A percentile compares a stretch with the other conserved stretches of the same genome.
Evolutionary conservation across 805 yeast species (phyloP).

Genomic region (Yarrowia bubula): DNA sequence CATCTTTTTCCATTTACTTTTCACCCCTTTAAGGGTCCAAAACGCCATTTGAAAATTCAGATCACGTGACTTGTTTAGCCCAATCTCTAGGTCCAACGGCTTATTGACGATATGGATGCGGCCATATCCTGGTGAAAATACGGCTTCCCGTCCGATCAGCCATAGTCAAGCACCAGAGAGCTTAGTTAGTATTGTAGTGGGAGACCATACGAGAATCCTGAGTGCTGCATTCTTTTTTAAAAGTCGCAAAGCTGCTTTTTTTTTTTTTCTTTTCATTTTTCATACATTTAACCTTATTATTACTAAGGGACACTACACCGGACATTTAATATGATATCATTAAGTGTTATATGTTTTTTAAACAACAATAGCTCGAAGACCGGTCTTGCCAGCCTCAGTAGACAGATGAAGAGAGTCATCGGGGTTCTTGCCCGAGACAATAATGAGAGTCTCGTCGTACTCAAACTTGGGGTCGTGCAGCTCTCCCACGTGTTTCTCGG

Average conservation of each 20-base stretch:
- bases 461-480: not conserved
- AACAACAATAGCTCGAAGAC: constrained; percentile 18
- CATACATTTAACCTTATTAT: no score
- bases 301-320: no score
- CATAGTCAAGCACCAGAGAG: constrained; percentile 17
- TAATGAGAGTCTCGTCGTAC: constrained; percentile 14
- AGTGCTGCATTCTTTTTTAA: not conserved
- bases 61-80: not conserved
- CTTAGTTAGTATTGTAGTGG: constrained; percentile 13
- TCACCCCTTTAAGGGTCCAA: not conserved
- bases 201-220: constrained; percentile 17
- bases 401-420: constrained; percentile 11
- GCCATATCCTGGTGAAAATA: constrained; percentile 14
- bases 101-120: not conserved
- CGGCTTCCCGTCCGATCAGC: constrained; percentile 22
- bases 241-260: not conserved
- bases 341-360: not conserved
- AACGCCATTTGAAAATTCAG: not conserved
- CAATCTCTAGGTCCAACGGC: not conserved
- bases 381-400: constrained; percentile 23
- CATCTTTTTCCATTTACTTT: no score
- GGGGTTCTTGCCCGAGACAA: constrained; percentile 13
- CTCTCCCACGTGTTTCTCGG: not conserved
- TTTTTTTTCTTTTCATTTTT: not conserved
- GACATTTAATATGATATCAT: not conserved